Base-by-base conservation (phyloP, 2,329 filamentous ascomycete genomes). In the Beauveria brongniartii region DNA sequence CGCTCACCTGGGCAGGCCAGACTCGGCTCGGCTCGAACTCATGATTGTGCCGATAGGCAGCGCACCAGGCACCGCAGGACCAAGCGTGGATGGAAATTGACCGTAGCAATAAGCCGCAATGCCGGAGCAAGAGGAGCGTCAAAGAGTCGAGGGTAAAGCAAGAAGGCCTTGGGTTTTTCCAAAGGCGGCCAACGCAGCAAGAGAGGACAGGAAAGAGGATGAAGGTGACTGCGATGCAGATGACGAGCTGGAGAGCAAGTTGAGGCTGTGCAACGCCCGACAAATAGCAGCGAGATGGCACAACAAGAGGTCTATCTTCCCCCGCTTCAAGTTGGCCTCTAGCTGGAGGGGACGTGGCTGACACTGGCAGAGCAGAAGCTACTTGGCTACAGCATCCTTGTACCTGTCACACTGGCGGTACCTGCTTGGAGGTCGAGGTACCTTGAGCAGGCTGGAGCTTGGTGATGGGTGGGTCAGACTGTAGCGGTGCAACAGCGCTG, bases 1-100 rank as follows among this genome's bases (percentile, higher is more conserved):
- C 58, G 70, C 74, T 68, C 65, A 75, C 74, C 65, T 70, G 43
- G 72, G 68, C 64, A 70, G 67, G 66, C 72, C 72, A 63, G 74
- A 68, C 65, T 75, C 74, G 63, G 70, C 68, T 66, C 74, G 74
- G 69, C 66, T 69, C 41, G 59, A 61, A 65, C 64, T 67, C 66
- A 68, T 69, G 56, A 62, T 62, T 28, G 56, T 56, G 30, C 46
- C 16, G 43, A 26, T 46, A 12, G 52, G 44, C 62, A 51, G 52
- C 47, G 54, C 52, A 57, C 46, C 51, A 50, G 55, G 63, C 59
- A 63, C 54, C 46, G 62, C 50, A 57, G 22, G 24, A 56, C 34
- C 59, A 46, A 48, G 26, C 22, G 46, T 55, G 34, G 50, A 47
- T 46, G 34, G 30, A 43, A 22, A 51, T 44, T 44, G 59, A 37